Evolutionary conservation across 306 rosid genomes (phyloP), one percentile per base, ranked within the genome.

Genomic region (Prosopis cineraria): DNA sequence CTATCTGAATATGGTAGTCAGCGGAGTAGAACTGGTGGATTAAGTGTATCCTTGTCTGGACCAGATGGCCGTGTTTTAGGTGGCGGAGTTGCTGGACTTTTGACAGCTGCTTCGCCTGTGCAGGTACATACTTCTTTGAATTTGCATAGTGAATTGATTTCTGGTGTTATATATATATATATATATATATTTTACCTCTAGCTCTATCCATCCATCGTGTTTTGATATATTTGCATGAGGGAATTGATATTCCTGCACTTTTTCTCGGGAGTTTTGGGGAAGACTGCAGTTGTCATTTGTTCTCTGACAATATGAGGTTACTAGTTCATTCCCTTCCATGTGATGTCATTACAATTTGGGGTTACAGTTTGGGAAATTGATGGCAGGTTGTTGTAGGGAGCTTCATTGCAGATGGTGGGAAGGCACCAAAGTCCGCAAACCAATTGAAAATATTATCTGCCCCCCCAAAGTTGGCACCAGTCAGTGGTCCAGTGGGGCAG

Each of bases 11-110:
- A 55, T 84, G 76, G 68, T 68, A 86, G 85, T 70, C 88, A 81
- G 59, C 44, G 83, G 25, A 79, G 79, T 76, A 82, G 92, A 79
- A 39, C 74, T 48, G 97, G 93, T 68, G 91, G 90, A 5, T 72
- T 93, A 78, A 91, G 88, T 7, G 92, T 91, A 72, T 78, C 91
- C 36, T 78, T 91, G 72, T 87, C 91, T 0, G 92, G 93, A 27
- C 90, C 96, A 68, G 96, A 93, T 79, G 93, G 96, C 39, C 89
- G 88, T 34, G 87, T 86, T 40, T 74, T 93, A 72, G 96, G 98
- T 9, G 98, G 98, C 13, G 76, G 85, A 6, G 91, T 93, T 34
- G 96, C 87, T 1, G 93, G 93, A 29, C 85, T 86, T 76, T 47
- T 91, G n/a, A 79, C 79, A 1, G 97, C 98, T 74, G 95, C 96